Evolutionary conservation across 345 rosid species (phyloP).

Genomic region (Lepidium aucheri): DNA sequence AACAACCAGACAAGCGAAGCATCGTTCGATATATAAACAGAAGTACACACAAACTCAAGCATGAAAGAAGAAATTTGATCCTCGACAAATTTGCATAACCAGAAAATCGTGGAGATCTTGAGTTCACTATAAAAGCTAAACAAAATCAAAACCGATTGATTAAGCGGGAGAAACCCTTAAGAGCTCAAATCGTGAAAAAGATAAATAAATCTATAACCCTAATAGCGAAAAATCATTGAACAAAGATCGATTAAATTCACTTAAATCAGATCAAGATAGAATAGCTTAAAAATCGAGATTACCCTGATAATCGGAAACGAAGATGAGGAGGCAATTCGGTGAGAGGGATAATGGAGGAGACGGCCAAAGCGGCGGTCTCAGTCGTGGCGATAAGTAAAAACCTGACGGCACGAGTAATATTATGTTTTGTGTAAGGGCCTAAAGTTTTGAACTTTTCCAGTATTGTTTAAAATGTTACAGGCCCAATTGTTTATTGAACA

Average conservation of each 20-base stretch:
- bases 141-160: neutral
- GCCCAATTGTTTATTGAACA: neutral
- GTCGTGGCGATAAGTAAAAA: constrained; percentile 6
- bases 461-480: neutral
- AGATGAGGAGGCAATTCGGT: neutral
- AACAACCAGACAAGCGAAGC: neutral
- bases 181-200: neutral
- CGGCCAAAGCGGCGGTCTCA: constrained; percentile 25
- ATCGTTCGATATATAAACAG: neutral
- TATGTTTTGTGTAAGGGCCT: neutral
- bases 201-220: neutral
- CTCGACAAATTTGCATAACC: no score
- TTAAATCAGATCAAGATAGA: constrained; percentile 7
- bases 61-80: neutral
- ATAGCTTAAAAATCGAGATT: neutral
- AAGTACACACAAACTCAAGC: neutral
- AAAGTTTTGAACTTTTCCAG: no score
- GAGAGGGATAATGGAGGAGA: constrained; percentile 6
- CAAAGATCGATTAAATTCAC: neutral
- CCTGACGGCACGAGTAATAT: neutral
- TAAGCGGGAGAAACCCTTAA: neutral
- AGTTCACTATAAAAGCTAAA: neutral
- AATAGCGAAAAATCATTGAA: neutral
- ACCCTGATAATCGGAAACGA: constrained; percentile 4
- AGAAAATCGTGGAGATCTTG: neutral